These are phyloP conservation scores for Colletotrichum sp. DNA, from an alignment of 2,329 filamentous ascomycete species.

Conservation along the genomic window DNA sequence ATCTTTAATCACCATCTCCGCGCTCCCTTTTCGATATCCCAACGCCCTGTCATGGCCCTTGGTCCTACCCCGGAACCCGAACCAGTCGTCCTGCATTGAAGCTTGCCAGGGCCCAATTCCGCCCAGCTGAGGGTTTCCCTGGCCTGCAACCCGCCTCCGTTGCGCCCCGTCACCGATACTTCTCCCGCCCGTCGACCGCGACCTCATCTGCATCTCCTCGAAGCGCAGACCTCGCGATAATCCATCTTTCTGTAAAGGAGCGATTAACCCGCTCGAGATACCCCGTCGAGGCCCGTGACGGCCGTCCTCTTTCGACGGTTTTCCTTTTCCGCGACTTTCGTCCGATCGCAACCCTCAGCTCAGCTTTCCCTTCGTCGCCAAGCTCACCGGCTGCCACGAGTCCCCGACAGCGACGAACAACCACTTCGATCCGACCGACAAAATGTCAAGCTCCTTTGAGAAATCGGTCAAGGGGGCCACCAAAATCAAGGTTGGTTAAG, in stretches of 20 bases:
- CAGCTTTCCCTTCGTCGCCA: conserved; percentile 17
- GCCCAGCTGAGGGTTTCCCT: conserved; percentile 12
- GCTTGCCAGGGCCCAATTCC: conserved; percentile 14
- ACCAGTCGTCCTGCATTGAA: conserved; percentile 12
- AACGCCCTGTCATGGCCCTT: conserved; percentile 17
- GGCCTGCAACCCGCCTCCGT: conserved; percentile 1
- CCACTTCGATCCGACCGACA: not conserved
- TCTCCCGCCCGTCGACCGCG: not conserved
- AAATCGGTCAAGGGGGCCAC: conserved; percentile 99
- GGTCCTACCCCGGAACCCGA: conserved; percentile 3
- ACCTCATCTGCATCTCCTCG: not conserved
- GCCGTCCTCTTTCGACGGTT: not conserved
- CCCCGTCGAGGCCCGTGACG: conserved; percentile 14
- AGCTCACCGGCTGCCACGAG: conserved; percentile 20
- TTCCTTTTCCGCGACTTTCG: conserved; percentile 3
- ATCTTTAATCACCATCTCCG: conserved; percentile 8
- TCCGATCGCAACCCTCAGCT: conserved; percentile 11
- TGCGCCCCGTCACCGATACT: conserved; percentile 10
- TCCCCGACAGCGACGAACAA: not conserved
- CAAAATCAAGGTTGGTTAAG: conserved; percentile 80
- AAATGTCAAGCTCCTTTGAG: conserved; percentile 89
- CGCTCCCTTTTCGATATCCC: not conserved
- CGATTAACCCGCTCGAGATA: not conserved
- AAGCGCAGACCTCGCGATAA: not conserved
- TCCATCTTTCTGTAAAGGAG: not conserved